Evolutionary conservation across 2,329 filamentous ascomycete genomes (phyloP).

Genomic region (Malbranchea cinnamomea): DNA sequence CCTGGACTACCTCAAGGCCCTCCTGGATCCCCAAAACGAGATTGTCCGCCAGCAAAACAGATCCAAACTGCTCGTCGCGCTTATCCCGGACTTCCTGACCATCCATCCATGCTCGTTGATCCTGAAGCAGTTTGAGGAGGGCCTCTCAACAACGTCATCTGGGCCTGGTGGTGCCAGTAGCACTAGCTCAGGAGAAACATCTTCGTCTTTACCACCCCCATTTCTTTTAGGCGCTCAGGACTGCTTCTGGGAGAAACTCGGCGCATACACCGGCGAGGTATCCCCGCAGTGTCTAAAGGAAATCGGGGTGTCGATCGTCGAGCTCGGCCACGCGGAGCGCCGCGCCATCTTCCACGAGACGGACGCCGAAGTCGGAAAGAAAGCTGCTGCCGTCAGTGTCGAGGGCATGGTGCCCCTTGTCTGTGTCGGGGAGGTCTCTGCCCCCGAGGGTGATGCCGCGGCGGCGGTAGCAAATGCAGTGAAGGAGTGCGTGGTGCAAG

Average conservation of each 20-base stretch:
- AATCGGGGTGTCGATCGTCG: slow-evolving; percentile 56
- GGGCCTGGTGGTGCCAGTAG: slow-evolving; percentile 24
- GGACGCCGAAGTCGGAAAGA: slow-evolving; percentile 51
- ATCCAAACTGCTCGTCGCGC: slow-evolving; percentile 51
- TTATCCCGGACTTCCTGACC: slow-evolving; percentile 65
- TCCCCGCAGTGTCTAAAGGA: slow-evolving; percentile 53
- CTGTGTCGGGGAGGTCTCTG: slow-evolving; percentile 59
- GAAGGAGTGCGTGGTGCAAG: slow-evolving; percentile 49
- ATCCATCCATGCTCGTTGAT: slow-evolving; percentile 35
- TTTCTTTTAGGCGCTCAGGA: slow-evolving; percentile 63
- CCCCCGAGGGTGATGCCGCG: slow-evolving; percentile 31
- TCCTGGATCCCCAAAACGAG: slow-evolving; percentile 34
- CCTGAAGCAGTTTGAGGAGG: slow-evolving; percentile 17
- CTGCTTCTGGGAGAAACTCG: slow-evolving; percentile 52
- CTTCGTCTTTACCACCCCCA: slow-evolving; percentile 27
- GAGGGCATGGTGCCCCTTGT: slow-evolving; percentile 64
- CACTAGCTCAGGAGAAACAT: slow-evolving; percentile 15
- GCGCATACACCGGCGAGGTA: slow-evolving; percentile 65
- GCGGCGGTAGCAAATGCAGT: slow-evolving; percentile 43
- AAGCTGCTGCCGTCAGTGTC: slow-evolving; percentile 51
- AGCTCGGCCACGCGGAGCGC: slow-evolving; percentile 70
- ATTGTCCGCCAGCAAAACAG: slow-evolving; percentile 28
- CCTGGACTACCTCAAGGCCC: slow-evolving; percentile 34
- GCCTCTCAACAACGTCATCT: slow-evolving; percentile 8
- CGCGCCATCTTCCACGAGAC: slow-evolving; percentile 58